Conservation (phyloP, 306 rosid genomes). For the Vachellia pachyceras region DNA sequence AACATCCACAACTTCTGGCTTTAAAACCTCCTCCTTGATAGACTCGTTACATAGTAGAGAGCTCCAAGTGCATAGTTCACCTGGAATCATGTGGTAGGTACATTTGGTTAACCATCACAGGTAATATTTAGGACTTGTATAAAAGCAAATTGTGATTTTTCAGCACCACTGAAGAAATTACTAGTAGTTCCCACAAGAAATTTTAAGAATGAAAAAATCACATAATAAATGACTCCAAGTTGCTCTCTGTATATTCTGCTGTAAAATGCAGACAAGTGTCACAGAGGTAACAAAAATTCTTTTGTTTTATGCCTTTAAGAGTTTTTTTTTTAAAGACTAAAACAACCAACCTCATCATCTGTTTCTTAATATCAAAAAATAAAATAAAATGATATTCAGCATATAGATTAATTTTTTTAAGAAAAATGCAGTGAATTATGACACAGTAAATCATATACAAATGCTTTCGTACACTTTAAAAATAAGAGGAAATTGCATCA, state of each 20-base stretch:
- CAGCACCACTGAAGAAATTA: not conserved
- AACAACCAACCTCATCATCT: not conserved
- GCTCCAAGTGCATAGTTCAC: constrained; percentile 86
- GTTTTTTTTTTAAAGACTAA: no score
- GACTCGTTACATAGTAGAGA: constrained; percentile 69
- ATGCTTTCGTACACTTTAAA: not conserved
- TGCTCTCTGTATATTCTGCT: not conserved
- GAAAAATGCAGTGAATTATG: not conserved
- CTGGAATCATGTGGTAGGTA: constrained; percentile 40
- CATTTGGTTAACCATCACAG: constrained; percentile 20
- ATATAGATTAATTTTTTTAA: not conserved
- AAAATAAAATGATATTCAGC: not conserved
- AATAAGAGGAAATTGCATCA: not conserved
- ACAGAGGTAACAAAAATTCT: not conserved
- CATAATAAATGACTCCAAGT: not conserved
- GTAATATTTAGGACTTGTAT: not conserved
- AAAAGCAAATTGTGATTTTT: constrained; percentile 25
- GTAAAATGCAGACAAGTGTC: not conserved
- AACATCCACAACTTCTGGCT: constrained; percentile 82
- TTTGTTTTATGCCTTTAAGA: not conserved
- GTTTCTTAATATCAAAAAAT: not conserved
- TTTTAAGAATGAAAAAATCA: not conserved
- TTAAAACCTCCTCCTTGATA: constrained; percentile 69
- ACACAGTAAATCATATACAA: not conserved
- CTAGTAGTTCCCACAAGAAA: constrained; percentile 5